Percentiles rank a stretch among this genome's conserved stretches.
Evolutionary conservation across 192 early-diverging fungal genomes (phyloP).

Genomic region (Coemansia sp.): DNA sequence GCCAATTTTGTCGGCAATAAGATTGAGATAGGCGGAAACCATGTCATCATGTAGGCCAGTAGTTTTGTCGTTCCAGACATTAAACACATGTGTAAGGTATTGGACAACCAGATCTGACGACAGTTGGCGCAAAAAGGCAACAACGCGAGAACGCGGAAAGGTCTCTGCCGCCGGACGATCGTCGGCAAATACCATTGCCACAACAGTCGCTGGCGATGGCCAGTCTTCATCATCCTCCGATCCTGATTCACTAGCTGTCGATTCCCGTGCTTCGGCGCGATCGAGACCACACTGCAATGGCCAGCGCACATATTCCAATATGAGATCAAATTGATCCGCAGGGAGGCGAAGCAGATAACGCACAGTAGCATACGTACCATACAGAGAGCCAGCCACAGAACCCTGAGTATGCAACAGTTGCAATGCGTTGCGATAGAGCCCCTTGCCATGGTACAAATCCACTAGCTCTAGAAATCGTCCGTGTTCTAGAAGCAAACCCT

Average conservation of each 20-base stretch:
- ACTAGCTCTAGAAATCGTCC: slow-evolving; percentile 85
- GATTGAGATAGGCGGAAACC: slow-evolving; percentile 75
- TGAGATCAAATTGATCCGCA: slow-evolving; percentile 72
- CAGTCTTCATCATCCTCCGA: slow-evolving; percentile 31
- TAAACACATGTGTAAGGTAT: slow-evolving; percentile 83
- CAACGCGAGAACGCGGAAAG: slow-evolving; percentile 61
- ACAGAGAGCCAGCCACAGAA: slow-evolving; percentile 56
- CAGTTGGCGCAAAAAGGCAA: slow-evolving; percentile 66
- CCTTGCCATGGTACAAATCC: slow-evolving; percentile 92
- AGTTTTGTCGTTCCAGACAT: slow-evolving; percentile 62
- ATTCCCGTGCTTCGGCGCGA: slow-evolving; percentile 32
- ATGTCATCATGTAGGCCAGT: slow-evolving; percentile 79
- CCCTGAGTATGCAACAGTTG: slow-evolving; percentile 70
- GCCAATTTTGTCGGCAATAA: slow-evolving; percentile 42
- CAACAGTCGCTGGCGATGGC: slow-evolving; percentile 22
- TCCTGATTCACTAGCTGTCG: slow-evolving; percentile 16
- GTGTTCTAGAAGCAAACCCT: slow-evolving; percentile 71
- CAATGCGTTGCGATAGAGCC: slow-evolving; percentile 85
- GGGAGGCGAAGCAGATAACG: slow-evolving; percentile 79
- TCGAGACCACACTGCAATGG: slow-evolving; percentile 65
- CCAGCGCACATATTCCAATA: slow-evolving; percentile 81
- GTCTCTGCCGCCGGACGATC: slow-evolving; percentile 57
- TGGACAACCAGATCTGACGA: slow-evolving; percentile 65
- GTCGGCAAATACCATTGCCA: slow-evolving; percentile 53
- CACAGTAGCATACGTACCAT: slow-evolving; percentile 65